Percentiles rank a stretch among this genome's conserved stretches.
phyloP scores from a whole-genome alignment of 2,329 filamentous ascomycete species.

The Trichophyton rubrum region DNA sequence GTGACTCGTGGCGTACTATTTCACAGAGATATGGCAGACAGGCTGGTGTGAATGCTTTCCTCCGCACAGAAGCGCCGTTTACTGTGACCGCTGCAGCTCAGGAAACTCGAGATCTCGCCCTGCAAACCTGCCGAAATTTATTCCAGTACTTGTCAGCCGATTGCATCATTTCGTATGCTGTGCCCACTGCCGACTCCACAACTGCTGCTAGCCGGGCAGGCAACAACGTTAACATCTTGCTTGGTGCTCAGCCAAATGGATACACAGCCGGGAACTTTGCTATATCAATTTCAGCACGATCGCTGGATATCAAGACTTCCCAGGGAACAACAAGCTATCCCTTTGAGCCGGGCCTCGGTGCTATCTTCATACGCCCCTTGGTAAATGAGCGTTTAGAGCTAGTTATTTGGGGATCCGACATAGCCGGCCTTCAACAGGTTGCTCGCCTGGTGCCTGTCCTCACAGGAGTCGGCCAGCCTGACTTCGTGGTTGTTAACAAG shows the following conservation, averaged over 20 bases:
- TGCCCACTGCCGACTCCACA: slow-evolving; percentile 3
- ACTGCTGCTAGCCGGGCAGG: slow-evolving; percentile 17
- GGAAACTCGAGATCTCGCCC: slow-evolving; percentile 28
- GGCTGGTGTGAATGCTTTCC: slow-evolving; percentile 41
- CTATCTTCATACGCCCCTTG: slow-evolving; percentile 41
- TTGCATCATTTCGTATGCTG: slow-evolving; percentile 21
- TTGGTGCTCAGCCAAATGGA: slow-evolving; percentile 16
- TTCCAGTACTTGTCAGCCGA: slow-evolving; percentile 48
- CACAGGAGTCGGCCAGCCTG: slow-evolving; percentile 46
- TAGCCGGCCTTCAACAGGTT: slow-evolving; percentile 36
- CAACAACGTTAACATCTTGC: slow-evolving; percentile 34
- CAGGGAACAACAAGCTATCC: slow-evolving; percentile 18
- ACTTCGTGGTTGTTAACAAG: slow-evolving; percentile 41
- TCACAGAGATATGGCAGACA: slow-evolving; percentile 35
- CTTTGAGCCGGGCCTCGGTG: slow-evolving; percentile 31
- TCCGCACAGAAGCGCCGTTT: slow-evolving; percentile 38
- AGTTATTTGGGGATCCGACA: slow-evolving; percentile 44
- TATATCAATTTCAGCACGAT: slow-evolving; percentile 16
- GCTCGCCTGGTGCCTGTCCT: slow-evolving; percentile 43
- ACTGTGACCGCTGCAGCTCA: slow-evolving; percentile 25
- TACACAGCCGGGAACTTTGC: slow-evolving; percentile 17
- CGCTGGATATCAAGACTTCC: slow-evolving; percentile 10
- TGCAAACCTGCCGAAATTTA: slow-evolving; percentile 46
- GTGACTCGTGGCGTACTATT: slow-evolving; percentile 18
- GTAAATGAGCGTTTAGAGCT: slow-evolving; percentile 39